A percentile compares a stretch with the other conserved stretches of the same genome.
These are phyloP conservation scores for Geotrichum cucujoidarum DNA, from an alignment of 1,139 yeast species.

Conservation along the genomic window DNA sequence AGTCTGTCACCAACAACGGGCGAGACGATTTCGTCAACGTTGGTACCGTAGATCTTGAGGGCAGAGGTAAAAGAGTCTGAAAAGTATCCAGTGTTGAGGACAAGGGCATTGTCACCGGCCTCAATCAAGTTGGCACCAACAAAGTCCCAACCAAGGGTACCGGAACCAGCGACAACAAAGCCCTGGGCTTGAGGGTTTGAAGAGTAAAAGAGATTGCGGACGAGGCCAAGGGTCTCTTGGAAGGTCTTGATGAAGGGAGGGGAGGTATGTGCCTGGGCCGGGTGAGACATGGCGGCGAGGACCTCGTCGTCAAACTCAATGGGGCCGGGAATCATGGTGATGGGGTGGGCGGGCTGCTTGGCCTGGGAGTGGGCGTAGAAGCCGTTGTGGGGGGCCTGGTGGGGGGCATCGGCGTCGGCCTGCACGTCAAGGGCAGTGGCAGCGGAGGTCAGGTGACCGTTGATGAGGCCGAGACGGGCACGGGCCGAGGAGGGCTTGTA, in stretches of 20 bases:
- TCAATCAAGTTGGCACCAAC: conserved; percentile 71
- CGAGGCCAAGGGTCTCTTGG: conserved; percentile 59
- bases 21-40: conserved; percentile 52
- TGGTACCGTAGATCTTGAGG: conserved; percentile 66
- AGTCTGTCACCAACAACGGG: conserved; percentile 74
- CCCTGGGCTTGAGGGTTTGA: conserved; percentile 64
- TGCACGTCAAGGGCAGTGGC: background rate
- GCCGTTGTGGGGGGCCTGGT: background rate
- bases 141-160: conserved; percentile 94
- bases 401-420: background rate
- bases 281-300: conserved; percentile 74
- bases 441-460: conserved; percentile 10
- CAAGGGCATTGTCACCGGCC: conserved; percentile 60
- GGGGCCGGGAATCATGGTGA: conserved; percentile 88
- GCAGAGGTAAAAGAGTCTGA: conserved; percentile 83
- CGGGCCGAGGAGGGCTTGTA: background rate
- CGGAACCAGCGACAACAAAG: conserved; percentile 80
- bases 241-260: conserved; percentile 77
- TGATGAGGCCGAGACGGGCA: conserved; percentile 7
- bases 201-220: conserved; percentile 72
- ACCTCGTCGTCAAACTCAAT: conserved; percentile 83
- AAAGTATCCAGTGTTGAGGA: conserved; percentile 89
- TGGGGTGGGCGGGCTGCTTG: conserved; percentile 39
- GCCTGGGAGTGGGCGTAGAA: conserved; percentile 14
- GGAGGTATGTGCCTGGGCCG: conserved; percentile 87